Conservation (phyloP, 2,329 filamentous ascomycete genomes). For the Ustulina deusta region DNA sequence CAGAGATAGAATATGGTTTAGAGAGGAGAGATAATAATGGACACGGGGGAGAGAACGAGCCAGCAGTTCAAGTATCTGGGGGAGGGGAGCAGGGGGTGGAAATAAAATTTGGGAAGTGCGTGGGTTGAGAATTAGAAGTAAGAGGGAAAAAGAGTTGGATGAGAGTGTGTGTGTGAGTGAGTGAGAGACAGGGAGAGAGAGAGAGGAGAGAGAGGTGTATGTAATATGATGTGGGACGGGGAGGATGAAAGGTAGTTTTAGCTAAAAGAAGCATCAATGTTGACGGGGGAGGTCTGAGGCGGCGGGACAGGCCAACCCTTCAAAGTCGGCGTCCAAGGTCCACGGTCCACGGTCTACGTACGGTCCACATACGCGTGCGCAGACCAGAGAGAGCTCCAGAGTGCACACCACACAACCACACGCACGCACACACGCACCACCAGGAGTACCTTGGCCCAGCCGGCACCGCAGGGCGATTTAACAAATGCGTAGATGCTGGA, state of each 20-base stretch:
- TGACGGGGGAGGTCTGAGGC: conserved; percentile 50
- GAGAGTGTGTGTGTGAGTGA: not conserved
- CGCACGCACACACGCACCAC: conserved; percentile 4
- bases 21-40: conserved; percentile 19
- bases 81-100: conserved; percentile 34
- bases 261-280: conserved; percentile 48
- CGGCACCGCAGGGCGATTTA: not conserved
- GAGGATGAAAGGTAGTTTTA: conserved; percentile 44
- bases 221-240: conserved; percentile 42
- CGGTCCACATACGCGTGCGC: conserved; percentile 38
- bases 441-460: conserved; percentile 11
- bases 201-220: conserved; percentile 28
- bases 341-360: conserved; percentile 41
- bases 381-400: conserved; percentile 28
- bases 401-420: conserved; percentile 15
- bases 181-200: conserved; percentile 1
- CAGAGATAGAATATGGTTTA: conserved; percentile 30
- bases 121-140: conserved; percentile 22
- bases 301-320: conserved; percentile 49
- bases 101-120: conserved; percentile 39
- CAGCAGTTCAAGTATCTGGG: conserved; percentile 31
- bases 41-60: conserved; percentile 36
- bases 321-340: conserved; percentile 49
- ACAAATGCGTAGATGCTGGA: conserved; percentile 10
- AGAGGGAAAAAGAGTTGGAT: conserved; percentile 35